Conservation (phyloP, 139 green algal species). For the Coccomyxa sp. region DNA sequence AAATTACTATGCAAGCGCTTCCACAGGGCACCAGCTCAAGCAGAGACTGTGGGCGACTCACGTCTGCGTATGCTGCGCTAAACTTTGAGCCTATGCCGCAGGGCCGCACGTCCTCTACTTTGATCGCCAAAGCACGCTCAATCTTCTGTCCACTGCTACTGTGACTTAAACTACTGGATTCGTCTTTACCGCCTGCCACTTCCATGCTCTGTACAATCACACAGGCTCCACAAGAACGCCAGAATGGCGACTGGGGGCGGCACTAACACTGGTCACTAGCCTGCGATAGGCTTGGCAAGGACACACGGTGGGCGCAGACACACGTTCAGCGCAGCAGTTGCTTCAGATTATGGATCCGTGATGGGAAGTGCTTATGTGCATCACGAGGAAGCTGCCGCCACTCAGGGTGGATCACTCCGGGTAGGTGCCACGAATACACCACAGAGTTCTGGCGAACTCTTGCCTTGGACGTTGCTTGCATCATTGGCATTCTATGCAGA, state of each 20-base stretch:
- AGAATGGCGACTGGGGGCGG: not conserved
- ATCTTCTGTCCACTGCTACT: constrained; percentile 1
- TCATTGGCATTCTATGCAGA: no score
- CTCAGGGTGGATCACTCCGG: no score
- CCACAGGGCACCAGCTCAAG: not conserved
- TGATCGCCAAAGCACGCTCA: constrained; percentile 8
- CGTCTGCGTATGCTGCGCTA: constrained; percentile 23
- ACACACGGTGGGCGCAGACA: no score
- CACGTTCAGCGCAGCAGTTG: no score
- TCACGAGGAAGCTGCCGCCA: no score
- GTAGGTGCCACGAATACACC: no score
- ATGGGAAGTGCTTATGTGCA: no score
- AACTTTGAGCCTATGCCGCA: constrained; percentile 26
- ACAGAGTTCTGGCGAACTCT: no score
- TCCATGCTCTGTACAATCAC: constrained; percentile 12
- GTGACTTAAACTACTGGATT: constrained; percentile 13
- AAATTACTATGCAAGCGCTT: not conserved
- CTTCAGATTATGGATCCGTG: no score
- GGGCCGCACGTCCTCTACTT: constrained; percentile 24
- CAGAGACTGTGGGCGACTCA: constrained; percentile 4
- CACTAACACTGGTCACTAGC: no score
- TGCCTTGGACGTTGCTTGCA: no score
- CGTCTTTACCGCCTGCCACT: constrained; percentile 5
- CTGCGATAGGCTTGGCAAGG: no score
- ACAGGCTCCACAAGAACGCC: not conserved